Conservation (phyloP, 345 rosid genomes). For the Syzygium grande region DNA sequence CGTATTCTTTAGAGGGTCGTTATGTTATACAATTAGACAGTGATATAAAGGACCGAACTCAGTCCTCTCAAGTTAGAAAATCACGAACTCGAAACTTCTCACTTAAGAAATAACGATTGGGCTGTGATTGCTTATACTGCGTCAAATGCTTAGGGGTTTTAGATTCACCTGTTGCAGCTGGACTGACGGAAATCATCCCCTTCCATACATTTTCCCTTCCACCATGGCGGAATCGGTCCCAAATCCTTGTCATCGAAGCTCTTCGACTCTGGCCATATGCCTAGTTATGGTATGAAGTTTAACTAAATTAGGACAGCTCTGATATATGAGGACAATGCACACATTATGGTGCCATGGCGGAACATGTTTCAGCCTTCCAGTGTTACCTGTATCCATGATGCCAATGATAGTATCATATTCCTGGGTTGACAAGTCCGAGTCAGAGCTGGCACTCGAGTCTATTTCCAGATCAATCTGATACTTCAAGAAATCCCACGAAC, state of each 20-base stretch:
- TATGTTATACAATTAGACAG: neutral
- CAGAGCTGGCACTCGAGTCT: conserved; percentile 27
- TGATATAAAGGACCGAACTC: neutral
- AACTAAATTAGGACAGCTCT: neutral
- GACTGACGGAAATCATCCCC: conserved; percentile 38
- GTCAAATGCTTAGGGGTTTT: neutral
- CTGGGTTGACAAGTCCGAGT: conserved; percentile 11
- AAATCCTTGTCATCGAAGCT: conserved; percentile 64
- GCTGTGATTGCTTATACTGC: neutral
- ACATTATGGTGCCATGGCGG: neutral
- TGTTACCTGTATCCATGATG: conserved; percentile 58
- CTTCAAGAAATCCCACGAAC: conserved; percentile 89
- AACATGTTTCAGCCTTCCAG: neutral
- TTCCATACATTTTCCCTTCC: conserved; percentile 67
- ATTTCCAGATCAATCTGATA: conserved; percentile 42
- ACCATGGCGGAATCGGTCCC: conserved; percentile 47
- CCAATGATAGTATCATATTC: conserved; percentile 55
- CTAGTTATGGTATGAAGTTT: conserved; percentile 11
- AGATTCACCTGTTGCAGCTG: conserved; percentile 54
- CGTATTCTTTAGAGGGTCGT: neutral
- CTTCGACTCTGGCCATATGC: conserved; percentile 85
- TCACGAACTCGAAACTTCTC: neutral
- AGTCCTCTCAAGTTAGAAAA: neutral
- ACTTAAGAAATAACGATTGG: neutral
- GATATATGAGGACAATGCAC: neutral